Evolutionary conservation across 257 asterid species (phyloP).

Genomic region (Ligustrum vulgare): DNA sequence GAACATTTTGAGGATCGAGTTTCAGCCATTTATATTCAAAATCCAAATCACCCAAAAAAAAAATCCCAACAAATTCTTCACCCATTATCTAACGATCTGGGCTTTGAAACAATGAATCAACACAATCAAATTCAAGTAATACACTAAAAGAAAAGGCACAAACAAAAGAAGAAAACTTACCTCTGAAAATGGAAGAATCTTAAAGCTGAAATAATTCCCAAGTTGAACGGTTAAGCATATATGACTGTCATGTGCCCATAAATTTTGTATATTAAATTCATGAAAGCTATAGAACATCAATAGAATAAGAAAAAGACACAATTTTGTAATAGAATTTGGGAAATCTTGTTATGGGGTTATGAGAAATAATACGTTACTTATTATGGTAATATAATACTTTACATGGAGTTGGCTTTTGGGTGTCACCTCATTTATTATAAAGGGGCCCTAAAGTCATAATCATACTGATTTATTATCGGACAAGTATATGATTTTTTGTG

Average conservation of each 20-base stretch:
- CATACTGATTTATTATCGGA: too few relatives aligned
- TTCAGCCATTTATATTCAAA: slow-evolving; percentile 9
- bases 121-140: neutral
- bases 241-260: slow-evolving; percentile 11
- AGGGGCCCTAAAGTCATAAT: slow-evolving; percentile 42
- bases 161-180: slow-evolving; percentile 8
- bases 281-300: slow-evolving; percentile 20
- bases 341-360: slow-evolving; percentile 24
- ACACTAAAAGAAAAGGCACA: neutral
- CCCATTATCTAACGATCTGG: too few relatives aligned
- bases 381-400: slow-evolving; percentile 4
- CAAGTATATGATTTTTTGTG: too few relatives aligned
- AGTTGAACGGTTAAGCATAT: neutral
- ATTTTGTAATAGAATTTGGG: slow-evolving; percentile 17
- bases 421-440: slow-evolving; percentile 26
- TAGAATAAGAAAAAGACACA: slow-evolving; percentile 9
- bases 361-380: slow-evolving; percentile 43
- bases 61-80: neutral
- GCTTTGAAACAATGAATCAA: neutral
- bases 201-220: slow-evolving; percentile 1
- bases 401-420: slow-evolving; percentile 20
- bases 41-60: neutral
- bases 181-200: slow-evolving; percentile 25
- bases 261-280: neutral
- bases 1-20: neutral